These are phyloP conservation scores for Solanum medicagineum DNA, from an alignment of 257 asterid species.

Conservation along the genomic window DNA sequence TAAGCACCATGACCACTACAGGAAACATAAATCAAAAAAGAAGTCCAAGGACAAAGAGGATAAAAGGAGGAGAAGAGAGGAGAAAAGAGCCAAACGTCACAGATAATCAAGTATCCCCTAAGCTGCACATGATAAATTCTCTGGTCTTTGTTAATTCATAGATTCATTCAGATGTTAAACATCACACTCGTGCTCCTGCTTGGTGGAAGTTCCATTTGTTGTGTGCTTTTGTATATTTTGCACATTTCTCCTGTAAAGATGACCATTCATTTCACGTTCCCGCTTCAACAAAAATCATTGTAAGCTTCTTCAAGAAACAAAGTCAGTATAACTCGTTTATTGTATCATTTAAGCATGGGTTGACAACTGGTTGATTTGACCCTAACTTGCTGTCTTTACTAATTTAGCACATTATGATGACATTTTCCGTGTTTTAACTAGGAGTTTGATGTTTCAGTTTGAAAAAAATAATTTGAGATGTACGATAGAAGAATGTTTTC, in stretches of 20 bases:
- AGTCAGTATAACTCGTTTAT: background rate
- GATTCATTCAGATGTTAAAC: background rate
- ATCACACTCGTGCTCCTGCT: background rate
- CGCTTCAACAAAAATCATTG: background rate
- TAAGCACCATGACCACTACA: slow-evolving; percentile 24
- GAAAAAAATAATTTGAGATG: too few relatives aligned
- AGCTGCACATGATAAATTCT: background rate
- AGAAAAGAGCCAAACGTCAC: slow-evolving; percentile 28
- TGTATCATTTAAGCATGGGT: background rate
- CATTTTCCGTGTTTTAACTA: too few relatives aligned
- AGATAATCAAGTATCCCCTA: background rate
- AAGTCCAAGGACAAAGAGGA: slow-evolving; percentile 28
- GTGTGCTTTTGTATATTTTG: background rate
- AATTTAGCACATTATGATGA: too few relatives aligned
- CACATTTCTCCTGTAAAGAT: background rate
- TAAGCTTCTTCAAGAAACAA: background rate
- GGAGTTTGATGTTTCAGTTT: too few relatives aligned
- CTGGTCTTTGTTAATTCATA: background rate
- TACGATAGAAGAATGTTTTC: too few relatives aligned
- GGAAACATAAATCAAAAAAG: slow-evolving; percentile 51
- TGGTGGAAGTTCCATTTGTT: background rate
- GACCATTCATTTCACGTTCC: background rate
- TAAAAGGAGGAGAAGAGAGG: slow-evolving; percentile 35
- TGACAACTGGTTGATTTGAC: background rate
- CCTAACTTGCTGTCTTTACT: background rate